Evolutionary conservation across 2,329 filamentous ascomycete genomes (phyloP), one percentile per base, ranked within the genome.

Genomic region (Capronia epimyces): DNA sequence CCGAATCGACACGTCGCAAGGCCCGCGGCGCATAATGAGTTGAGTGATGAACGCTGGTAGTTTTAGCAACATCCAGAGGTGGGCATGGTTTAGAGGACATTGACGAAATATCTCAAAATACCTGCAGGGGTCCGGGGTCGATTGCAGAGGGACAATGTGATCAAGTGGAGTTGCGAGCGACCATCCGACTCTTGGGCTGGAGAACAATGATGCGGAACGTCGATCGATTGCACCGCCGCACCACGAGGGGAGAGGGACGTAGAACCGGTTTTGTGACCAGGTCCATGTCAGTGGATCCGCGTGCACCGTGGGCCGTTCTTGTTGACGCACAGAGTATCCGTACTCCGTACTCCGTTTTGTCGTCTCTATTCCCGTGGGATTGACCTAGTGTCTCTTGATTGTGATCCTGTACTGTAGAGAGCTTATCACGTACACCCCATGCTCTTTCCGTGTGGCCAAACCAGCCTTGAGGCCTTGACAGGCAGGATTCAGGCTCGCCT

Each of bases 401-500:
- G n/a, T n/a, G n/a, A n/a, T n/a, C n/a, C n/a, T n/a, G n/a, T n/a
- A n/a, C n/a, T n/a, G n/a, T n/a, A n/a, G n/a, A n/a, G n/a, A n/a
- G n/a, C n/a, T n/a, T n/a, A n/a, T n/a, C n/a, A n/a, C n/a, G n/a
- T n/a, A n/a, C n/a, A n/a, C n/a, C n/a, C n/a, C n/a, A n/a, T n/a
- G n/a, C n/a, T n/a, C n/a, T n/a, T n/a, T n/a, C n/a, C n/a, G n/a
- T n/a, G n/a, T n/a, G n/a, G n/a, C n/a, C n/a, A n/a, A n/a, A 27
- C 93, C 82, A 60, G 97, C 90, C 68, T 95, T 89, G 65, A 84
- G 75, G 7, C 15, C 37, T 12, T 9, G 18, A 40, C 40, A 16
- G 40, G 40, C 22, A 27, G 5, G 22, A 27, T 4, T 32, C 7
- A 3, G 13, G 29, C 12, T n/a, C n/a, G 6, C 13, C 29, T 27